Percentiles rank a stretch among this genome's conserved stretches.
Evolutionary conservation across 2,329 filamentous ascomycete species (phyloP).

Genomic region (Venturiaceae sp.): DNA sequence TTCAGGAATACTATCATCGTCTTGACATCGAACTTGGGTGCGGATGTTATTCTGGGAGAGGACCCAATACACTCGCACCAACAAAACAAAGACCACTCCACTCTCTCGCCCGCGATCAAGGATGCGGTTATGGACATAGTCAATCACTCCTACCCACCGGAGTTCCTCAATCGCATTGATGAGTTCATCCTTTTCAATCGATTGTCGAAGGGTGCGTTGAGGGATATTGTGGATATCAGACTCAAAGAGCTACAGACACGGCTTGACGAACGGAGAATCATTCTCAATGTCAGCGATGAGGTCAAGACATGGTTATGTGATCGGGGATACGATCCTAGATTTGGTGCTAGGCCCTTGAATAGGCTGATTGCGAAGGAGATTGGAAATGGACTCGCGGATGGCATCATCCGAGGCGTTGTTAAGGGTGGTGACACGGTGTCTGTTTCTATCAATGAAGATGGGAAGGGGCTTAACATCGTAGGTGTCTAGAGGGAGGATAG

Average conservation of each 20-base stretch:
- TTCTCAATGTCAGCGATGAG: conserved; percentile 57
- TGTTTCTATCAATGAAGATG: conserved; percentile 56
- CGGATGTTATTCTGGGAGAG: conserved; percentile 76
- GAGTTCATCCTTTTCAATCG: conserved; percentile 96
- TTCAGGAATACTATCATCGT: conserved; percentile 97
- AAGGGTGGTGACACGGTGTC: conserved; percentile 64
- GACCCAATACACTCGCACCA: conserved; percentile 44
- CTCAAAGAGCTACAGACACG: conserved; percentile 73
- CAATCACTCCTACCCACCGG: conserved; percentile 63
- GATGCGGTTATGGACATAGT: conserved; percentile 85
- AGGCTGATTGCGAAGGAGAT: conserved; percentile 85
- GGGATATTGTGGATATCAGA: conserved; percentile 90
- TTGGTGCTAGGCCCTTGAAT: conserved; percentile 84
- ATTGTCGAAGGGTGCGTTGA: conserved; percentile 64
- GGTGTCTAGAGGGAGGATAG: not conserved
- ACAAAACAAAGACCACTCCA: conserved; percentile 38
- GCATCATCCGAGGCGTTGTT: conserved; percentile 80
- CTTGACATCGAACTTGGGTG: conserved; percentile 88
- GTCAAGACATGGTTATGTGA: conserved; percentile 83
- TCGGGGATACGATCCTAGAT: conserved; percentile 82
- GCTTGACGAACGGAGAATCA: conserved; percentile 78
- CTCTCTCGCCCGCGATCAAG: conserved; percentile 65
- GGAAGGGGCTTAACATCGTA: conserved; percentile 1
- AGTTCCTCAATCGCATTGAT: conserved; percentile 94
- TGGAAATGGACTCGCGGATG: conserved; percentile 78